Evolutionary conservation across 352 stramenopile species (phyloP), one percentile per base, ranked within the genome.

Genomic region (Phytophthora citricola): DNA sequence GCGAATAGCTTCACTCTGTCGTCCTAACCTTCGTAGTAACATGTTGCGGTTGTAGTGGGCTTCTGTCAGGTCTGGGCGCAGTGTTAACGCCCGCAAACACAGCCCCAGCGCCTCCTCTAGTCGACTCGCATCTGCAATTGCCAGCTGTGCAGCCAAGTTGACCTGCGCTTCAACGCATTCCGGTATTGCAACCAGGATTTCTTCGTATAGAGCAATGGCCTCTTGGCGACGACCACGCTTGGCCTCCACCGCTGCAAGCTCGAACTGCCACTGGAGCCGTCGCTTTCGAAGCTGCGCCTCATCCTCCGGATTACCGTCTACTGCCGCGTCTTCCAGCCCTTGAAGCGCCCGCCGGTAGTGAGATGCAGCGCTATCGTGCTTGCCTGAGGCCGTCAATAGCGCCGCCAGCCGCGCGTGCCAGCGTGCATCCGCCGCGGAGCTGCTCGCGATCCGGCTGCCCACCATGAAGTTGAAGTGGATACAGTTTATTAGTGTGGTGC

Each of bases 41-140:
- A 83, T 77, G 50, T 90, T 91, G 59, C 82, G 73, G 56, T 90
- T 90, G 59, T 85, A 87, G 43, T 91, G 69, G 41, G 76, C 75
- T 55, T 90, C 77, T 50, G 38, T 56, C 32, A 68, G 66, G 8
- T 48, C 46, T 29, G 71, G 73, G 15, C 47, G 58, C 39, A 79
- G 44, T 26, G 43, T 34, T 10, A 91, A 52, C 29, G 81, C 83
- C 17, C 44, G 45, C 12, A 66, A 26, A 49, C 77, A 89, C 46
- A 78, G 76, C 15, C 47, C 38, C n/a, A 78, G 49, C 1, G 82
- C 79, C n/a, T 68, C 61, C 15, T 72, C 57, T 5, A 87, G 27
- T 2, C 63, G 56, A 15, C 43, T 43, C 22, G 46, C 55, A 17
- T 72, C 66, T 8, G 52, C 38, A 45, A 85, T 77, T 44, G 78